These are phyloP conservation scores for Camillea tinctor DNA, from an alignment of 2,329 filamentous ascomycete genomes.

Conservation along the genomic window DNA sequence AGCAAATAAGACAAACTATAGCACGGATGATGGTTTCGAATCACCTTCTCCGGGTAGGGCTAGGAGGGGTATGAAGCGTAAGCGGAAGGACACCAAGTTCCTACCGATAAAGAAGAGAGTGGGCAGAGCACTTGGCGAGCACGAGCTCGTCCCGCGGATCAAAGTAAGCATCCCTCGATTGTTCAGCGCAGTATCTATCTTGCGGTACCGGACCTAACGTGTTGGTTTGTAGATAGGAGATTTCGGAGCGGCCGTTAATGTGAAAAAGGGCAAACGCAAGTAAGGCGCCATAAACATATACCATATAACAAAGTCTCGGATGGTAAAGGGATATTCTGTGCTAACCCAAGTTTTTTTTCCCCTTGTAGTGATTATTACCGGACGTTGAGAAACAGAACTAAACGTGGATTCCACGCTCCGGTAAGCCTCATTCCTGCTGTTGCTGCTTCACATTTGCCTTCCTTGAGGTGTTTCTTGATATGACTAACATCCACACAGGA, in stretches of 20 bases:
- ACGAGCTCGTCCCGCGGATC: conserved; percentile 15
- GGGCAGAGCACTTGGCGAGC: conserved; percentile 8
- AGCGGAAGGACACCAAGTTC: not conserved
- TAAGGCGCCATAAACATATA: conserved; percentile 5
- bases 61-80: not conserved
- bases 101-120: not conserved
- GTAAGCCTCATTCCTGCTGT: conserved; percentile 16
- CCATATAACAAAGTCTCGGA: not conserved
- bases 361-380: conserved; percentile 19
- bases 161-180: conserved; percentile 8
- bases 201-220: not conserved
- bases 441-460: not conserved
- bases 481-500: conserved; percentile 5
- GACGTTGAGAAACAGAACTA: not conserved
- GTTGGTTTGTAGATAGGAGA: conserved; percentile 20
- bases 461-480: not conserved
- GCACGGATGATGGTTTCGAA: too few relatives aligned
- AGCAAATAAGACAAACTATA: too few relatives aligned
- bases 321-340: not conserved
- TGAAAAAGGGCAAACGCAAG: conserved; percentile 24
- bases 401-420: conserved; percentile 12
- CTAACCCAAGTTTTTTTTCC: not conserved
- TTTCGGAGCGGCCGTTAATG: conserved; percentile 15
- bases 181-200: not conserved
- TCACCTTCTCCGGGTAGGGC: too few relatives aligned